Percentiles rank a stretch among this genome's conserved stretches.
Conservation (phyloP, 1,284 basidiomycete species). For the Cryptococcus floricola region DNA sequence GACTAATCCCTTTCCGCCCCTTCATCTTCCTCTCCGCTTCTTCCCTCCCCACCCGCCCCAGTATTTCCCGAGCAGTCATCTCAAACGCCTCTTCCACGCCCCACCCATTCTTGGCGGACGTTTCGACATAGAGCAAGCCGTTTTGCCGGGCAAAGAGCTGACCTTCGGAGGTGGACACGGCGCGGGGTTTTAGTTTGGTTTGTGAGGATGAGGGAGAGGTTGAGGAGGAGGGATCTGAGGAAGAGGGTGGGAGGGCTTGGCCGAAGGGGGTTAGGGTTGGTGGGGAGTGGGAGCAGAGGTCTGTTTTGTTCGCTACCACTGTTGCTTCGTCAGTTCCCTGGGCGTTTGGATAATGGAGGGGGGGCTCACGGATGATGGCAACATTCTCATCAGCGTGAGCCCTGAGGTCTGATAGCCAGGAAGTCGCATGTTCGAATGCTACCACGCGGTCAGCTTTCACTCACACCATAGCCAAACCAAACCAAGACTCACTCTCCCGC, state of each 20-base stretch:
- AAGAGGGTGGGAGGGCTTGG: slow-evolving; percentile 19
- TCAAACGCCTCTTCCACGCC: slow-evolving; percentile 44
- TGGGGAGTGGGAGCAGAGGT: slow-evolving; percentile 32
- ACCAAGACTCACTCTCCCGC: slow-evolving; percentile 46
- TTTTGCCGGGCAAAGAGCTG: slow-evolving; percentile 39
- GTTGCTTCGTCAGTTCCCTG: background rate
- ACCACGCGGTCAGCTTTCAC: background rate
- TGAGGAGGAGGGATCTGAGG: slow-evolving; percentile 8
- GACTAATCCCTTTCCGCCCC: background rate
- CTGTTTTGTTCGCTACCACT: slow-evolving; percentile 47
- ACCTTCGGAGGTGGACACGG: slow-evolving; percentile 32
- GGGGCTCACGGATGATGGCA: slow-evolving; percentile 37
- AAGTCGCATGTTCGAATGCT: slow-evolving; percentile 40
- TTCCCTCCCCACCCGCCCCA: slow-evolving; percentile 29
- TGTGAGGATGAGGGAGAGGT: slow-evolving; percentile 5
- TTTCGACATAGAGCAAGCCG: slow-evolving; percentile 44
- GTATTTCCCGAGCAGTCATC: slow-evolving; percentile 42
- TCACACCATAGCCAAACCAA: background rate
- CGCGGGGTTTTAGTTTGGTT: slow-evolving; percentile 21
- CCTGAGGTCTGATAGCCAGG: slow-evolving; percentile 42
- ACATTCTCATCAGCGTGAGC: slow-evolving; percentile 45
- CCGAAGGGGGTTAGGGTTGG: slow-evolving; percentile 29
- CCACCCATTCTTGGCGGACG: slow-evolving; percentile 45
- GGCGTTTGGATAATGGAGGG: background rate
- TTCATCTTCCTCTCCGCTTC: slow-evolving; percentile 24